Base-by-base conservation (phyloP, 306 rosid genomes). In the Erythrophleum fordii region DNA sequence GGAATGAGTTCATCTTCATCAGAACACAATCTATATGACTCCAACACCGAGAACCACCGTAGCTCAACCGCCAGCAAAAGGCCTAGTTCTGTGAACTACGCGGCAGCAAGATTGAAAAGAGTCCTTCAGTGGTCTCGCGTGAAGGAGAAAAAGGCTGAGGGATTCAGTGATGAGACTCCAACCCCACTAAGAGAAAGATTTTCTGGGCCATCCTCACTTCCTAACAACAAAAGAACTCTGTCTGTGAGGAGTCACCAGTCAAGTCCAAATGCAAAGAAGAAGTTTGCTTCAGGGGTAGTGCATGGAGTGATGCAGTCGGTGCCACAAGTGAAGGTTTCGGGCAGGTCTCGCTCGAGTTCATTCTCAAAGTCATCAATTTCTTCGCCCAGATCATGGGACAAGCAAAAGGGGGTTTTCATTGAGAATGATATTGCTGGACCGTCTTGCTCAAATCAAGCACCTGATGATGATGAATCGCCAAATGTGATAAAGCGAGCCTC, bases 211-310 rank as follows among this genome's bases (percentile, higher is more conserved):
- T 46, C 84, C 1, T 55, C 93, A 23, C 87, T 81, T 74, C 87
- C 95, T 18, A 92, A 77, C 84, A 69, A 95, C 90, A 95, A 95
- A 74, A 79, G 99, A 75, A 88, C 96, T n/a, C 98, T 93, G 14
- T 83, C 98, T 3, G 98, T 91, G 0, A 85, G 99, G 82, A 95
- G 98, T 69, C 73, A 91, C 68, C 98, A 92, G 25, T 89, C 99
- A 26, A 95, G 99, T 87, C 99, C 99, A n/a, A 83, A 93, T 12
- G 97, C 98, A 11, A 95, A 93, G 88, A 95, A 95, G 85, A 95
- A 93, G 48, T 88, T 92, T 49, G 98, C 98, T 22, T 88, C 93
- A 0, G 98, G 97, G 26, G 44, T 92, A 53, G 83, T 85, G 81
- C 91, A 85, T 23, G 95, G 96, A 25, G 90, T 88, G 14, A 71